Evolutionary conservation across 192 early-diverging fungal genomes (phyloP).

Genomic region (Entomortierella beljakovae): DNA sequence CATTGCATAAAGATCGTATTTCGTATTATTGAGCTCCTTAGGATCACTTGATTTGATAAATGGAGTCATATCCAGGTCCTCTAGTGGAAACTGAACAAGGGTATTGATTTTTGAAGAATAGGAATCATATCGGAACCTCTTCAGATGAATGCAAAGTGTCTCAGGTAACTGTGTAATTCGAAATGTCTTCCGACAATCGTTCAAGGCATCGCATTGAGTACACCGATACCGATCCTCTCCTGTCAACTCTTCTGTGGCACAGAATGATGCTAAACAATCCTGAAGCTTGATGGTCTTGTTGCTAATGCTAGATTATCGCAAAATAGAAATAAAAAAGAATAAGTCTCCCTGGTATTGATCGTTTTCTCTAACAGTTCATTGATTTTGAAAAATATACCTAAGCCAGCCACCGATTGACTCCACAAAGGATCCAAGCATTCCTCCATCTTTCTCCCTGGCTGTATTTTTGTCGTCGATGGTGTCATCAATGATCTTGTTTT

Average conservation of each 20-base stretch:
- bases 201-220: constrained; percentile 48
- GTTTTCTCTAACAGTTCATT: not conserved
- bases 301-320: constrained; percentile 16
- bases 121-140: constrained; percentile 53
- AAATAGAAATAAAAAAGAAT: not conserved
- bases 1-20: constrained; percentile 56
- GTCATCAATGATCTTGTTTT: constrained; percentile 51
- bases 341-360: too few species aligned
- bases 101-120: constrained; percentile 59
- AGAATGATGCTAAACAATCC: constrained; percentile 56
- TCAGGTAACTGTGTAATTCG: constrained; percentile 52
- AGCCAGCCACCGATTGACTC: constrained; percentile 45
- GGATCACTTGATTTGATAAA: constrained; percentile 47
- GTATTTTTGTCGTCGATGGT: constrained; percentile 6
- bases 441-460: constrained; percentile 35
- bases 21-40: constrained; percentile 33
- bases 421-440: constrained; percentile 34
- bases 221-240: constrained; percentile 55
- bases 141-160: constrained; percentile 56
- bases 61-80: constrained; percentile 56
- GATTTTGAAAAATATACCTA: constrained; percentile 34
- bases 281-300: constrained; percentile 45
- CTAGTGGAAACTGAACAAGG: constrained; percentile 58
- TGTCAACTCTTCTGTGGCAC: constrained; percentile 54
- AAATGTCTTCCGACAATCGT: constrained; percentile 53